Evolutionary conservation across 768 basidiomycete species (phyloP), one percentile per base, ranked within the genome.

Genomic region (Boletus vermiculosoides): DNA sequence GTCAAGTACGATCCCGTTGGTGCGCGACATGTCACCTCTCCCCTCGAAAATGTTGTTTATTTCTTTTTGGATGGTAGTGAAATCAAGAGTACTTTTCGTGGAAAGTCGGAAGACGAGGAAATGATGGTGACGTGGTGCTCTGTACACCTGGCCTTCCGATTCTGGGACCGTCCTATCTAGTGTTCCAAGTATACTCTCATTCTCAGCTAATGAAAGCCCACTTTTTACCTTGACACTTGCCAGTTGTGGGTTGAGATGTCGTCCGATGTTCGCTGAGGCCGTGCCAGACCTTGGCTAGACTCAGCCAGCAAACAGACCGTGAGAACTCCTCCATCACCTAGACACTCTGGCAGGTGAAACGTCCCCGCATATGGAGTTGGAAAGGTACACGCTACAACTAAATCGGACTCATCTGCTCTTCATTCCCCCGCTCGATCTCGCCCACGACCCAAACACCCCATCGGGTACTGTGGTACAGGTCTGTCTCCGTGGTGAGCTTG

Each of bases 1-100:
- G 88, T 95, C 64, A 96, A 95, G 72, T 95, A 94, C 70, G 94
- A 96, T 66, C 92, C 92, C 1, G 76, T 77, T 67, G 91, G 93
- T 92, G 70, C 56, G 84, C 70, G n/a, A 33, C 49, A 4, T 31
- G 22, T 51, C 50, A 10, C 20, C 20, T 31, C 50, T 31, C 50
- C n/a, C 33, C 4, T 52, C 6, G 16, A 18, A 22, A 10, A 7
- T 25, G 0, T 11, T 36, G 18, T 22, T 63, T 18, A 58, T 48
- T 37, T 44, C 25, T 13, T 30, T n/a, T 49, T 45, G 36, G 16
- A 34, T 4, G 11, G 13, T 53, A 92, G 90, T 90, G 37, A 85
- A 85, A 64, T 74, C 79, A 48, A 77, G 87, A 22, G 90, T 92
- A 2, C 75, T 92, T 31, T 92, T 92, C 60, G 84, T 92, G 1